These are phyloP conservation scores for Zygoascus hellenicus DNA, from an alignment of 1,139 yeast genomes.

Conservation along the genomic window DNA sequence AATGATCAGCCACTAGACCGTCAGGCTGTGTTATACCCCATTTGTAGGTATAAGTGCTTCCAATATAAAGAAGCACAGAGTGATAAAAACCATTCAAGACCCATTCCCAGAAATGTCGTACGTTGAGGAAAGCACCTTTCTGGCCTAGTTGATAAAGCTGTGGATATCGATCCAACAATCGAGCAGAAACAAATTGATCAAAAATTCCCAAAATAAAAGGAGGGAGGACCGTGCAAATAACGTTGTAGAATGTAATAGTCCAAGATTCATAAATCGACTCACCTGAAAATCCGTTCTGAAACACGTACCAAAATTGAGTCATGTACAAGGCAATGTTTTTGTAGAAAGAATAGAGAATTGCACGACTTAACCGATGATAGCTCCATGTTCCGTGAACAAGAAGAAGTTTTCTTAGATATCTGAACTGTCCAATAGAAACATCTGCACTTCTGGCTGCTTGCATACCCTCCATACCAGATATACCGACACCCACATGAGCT, in stretches of 20 bases:
- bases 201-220: constrained; percentile 95
- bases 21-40: constrained; percentile 59
- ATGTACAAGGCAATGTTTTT: constrained; percentile 91
- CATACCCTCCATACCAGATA: constrained; percentile 98
- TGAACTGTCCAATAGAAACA: constrained; percentile 93
- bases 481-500: constrained; percentile 98
- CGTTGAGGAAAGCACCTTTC: constrained; percentile 80
- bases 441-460: constrained; percentile 99
- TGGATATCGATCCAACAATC: constrained; percentile 85
- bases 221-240: constrained; percentile 90
- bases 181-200: constrained; percentile 92
- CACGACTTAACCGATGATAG: constrained; percentile 86
- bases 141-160: constrained; percentile 90
- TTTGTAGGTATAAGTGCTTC: constrained; percentile 62
- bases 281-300: constrained; percentile 87
- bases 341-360: constrained; percentile 90
- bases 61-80: constrained; percentile 75
- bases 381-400: constrained; percentile 98
- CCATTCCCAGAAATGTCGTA: constrained; percentile 96
- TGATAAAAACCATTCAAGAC: constrained; percentile 91
- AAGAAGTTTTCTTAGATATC: constrained; percentile 70
- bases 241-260: constrained; percentile 95
- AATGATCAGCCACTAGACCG: constrained; percentile 79
- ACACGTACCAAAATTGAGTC: constrained; percentile 98
- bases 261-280: constrained; percentile 96